Evolutionary conservation across 1,284 basidiomycete species (phyloP).

Genomic region (Pyrrhoderma lamaoense): DNA sequence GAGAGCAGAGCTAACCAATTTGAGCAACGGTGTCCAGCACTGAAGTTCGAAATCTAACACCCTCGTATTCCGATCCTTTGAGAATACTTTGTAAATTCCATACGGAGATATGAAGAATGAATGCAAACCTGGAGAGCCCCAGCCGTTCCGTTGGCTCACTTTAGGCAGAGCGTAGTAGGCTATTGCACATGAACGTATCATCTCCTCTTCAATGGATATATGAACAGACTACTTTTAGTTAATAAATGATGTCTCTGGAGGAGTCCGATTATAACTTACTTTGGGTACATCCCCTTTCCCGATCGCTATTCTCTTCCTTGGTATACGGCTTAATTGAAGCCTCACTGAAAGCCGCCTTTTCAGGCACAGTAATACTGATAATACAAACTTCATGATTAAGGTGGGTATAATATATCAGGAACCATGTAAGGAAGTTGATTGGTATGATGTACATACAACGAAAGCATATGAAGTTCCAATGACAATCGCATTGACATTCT

Average conservation of each 20-base stretch:
- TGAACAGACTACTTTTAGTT: conserved; percentile 73
- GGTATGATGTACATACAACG: conserved; percentile 50
- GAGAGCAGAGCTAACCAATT: conserved; percentile 43
- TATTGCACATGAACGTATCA: conserved; percentile 69
- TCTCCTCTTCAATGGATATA: conserved; percentile 71
- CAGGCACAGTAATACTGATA: conserved; percentile 52
- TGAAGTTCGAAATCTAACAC: conserved; percentile 52
- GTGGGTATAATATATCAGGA: background rate
- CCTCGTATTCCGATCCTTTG: conserved; percentile 50
- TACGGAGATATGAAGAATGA: background rate
- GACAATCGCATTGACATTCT: conserved; percentile 58
- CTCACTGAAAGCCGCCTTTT: conserved; percentile 62
- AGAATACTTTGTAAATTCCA: background rate
- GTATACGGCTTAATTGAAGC: conserved; percentile 57
- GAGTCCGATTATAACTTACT: conserved; percentile 34
- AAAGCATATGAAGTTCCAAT: conserved; percentile 59
- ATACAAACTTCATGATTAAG: no score
- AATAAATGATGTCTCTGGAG: background rate
- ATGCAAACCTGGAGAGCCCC: conserved; percentile 66
- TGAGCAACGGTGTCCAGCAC: conserved; percentile 59
- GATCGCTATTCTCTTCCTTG: conserved; percentile 60
- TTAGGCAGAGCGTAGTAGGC: conserved; percentile 72
- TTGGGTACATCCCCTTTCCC: conserved; percentile 64
- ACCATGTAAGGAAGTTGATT: background rate
- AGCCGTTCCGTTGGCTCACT: conserved; percentile 66